Evolutionary conservation across 2,329 filamentous ascomycete species (phyloP).

Genomic region (Trichoderma sp.): DNA sequence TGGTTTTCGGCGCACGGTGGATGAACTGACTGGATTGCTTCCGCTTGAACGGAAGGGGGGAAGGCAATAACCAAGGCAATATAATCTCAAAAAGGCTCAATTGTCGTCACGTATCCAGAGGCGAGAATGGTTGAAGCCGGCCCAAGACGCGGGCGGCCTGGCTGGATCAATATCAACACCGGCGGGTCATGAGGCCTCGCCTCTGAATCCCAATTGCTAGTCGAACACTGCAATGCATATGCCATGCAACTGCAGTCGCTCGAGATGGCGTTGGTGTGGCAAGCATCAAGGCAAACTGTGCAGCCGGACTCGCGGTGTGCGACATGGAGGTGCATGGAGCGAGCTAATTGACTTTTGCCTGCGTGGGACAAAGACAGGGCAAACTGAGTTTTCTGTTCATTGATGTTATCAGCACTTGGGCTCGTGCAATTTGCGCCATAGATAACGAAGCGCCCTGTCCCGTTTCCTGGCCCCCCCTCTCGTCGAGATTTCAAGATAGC

Average conservation of each 20-base stretch:
- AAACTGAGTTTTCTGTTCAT: background rate
- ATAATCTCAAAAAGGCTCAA: background rate
- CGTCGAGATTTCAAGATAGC: background rate
- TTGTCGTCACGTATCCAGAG: background rate
- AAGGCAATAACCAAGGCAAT: background rate
- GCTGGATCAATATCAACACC: background rate
- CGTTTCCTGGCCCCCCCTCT: background rate
- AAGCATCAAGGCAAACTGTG: background rate
- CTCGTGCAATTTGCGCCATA: conserved; percentile 17
- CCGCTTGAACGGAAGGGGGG: background rate
- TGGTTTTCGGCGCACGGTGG: background rate
- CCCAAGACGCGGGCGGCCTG: background rate
- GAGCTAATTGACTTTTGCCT: background rate
- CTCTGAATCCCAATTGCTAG: background rate
- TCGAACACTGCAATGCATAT: background rate
- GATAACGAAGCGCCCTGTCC: conserved; percentile 22
- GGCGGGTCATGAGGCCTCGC: background rate
- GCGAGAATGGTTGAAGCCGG: background rate
- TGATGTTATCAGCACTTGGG: background rate
- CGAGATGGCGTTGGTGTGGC: background rate
- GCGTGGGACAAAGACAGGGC: background rate
- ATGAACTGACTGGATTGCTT: background rate
- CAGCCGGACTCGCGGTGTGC: background rate
- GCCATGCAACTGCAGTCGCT: background rate
- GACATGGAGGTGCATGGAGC: conserved; percentile 3